Evolutionary conservation across 129 eudicot species (phyloP).

Genomic region (Heracleum sosnowskyi): DNA sequence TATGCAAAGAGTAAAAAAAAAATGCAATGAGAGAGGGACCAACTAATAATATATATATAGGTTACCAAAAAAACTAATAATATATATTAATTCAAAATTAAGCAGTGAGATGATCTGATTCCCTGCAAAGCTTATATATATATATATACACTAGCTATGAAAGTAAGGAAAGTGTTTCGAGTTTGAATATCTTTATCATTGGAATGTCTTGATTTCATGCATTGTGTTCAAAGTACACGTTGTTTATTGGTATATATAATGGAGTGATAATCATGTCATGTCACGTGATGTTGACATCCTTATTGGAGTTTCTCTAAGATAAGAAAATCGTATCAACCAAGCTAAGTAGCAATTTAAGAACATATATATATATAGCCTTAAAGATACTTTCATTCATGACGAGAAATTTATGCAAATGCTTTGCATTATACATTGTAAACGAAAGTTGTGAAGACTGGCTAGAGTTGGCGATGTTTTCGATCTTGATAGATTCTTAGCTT

Average conservation of each 20-base stretch:
- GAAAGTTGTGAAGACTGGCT: not conserved
- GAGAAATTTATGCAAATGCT: slow-evolving; percentile 8
- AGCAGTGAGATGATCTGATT: not conserved
- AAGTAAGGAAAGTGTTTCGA: not conserved
- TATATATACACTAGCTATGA: not conserved
- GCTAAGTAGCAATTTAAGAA: not conserved
- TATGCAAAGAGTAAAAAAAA: not conserved
- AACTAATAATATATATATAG: no score
- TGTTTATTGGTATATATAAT: no score
- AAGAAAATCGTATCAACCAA: not conserved
- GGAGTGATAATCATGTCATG: no score
- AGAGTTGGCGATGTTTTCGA: not conserved
- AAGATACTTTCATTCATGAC: not conserved
- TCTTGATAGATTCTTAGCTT: not conserved
- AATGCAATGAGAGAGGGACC: not conserved
- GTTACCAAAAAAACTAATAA: no score
- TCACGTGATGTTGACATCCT: no score
- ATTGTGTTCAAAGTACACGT: not conserved
- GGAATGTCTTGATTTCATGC: not conserved
- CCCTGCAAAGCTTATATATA: not conserved
- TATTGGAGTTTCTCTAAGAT: no score
- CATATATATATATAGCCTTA: not conserved
- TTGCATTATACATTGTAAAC: slow-evolving; percentile 7
- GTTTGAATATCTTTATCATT: no score
- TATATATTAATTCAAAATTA: not conserved